phyloP scores from a whole-genome alignment of 208 protist species.

The Wallacemonas sp. region DNA sequence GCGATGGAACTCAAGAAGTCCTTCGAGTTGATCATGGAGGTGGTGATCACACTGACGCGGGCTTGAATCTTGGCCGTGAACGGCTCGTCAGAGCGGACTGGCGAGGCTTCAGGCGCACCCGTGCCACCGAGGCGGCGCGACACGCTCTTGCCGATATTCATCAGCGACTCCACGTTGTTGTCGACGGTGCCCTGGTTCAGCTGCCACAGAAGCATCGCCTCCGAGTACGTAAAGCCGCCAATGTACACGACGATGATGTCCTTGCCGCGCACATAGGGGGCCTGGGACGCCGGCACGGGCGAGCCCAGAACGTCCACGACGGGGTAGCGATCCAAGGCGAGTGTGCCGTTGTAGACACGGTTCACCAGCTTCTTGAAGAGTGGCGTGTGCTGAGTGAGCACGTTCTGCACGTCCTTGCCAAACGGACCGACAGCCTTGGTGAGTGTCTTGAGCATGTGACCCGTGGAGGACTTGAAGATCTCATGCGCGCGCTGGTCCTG shows the following conservation, averaged over 20 bases:
- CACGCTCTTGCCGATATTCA: slow-evolving; percentile 78
- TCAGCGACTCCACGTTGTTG: slow-evolving; percentile 79
- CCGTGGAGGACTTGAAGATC: slow-evolving; percentile 71
- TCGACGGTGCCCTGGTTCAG: slow-evolving; percentile 77
- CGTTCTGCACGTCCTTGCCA: slow-evolving; percentile 93
- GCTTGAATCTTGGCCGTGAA: slow-evolving; percentile 85
- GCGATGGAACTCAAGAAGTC: slow-evolving; percentile 70
- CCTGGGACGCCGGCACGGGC: slow-evolving; percentile 51
- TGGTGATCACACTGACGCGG: slow-evolving; percentile 73
- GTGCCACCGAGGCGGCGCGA: slow-evolving; percentile 39
- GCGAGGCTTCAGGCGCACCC: slow-evolving; percentile 9
- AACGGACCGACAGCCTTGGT: slow-evolving; percentile 81
- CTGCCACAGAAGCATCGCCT: slow-evolving; percentile 73
- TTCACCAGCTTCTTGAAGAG: slow-evolving; percentile 90
- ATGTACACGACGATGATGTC: slow-evolving; percentile 86
- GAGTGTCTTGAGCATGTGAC: slow-evolving; percentile 75
- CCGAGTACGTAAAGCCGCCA: slow-evolving; percentile 82
- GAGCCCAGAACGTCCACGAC: slow-evolving; percentile 59
- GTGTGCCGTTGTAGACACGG: slow-evolving; percentile 78
- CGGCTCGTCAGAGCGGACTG: slow-evolving; percentile 39
- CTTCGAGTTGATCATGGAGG: slow-evolving; percentile 79
- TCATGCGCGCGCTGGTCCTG: slow-evolving; percentile 70
- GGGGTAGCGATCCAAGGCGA: slow-evolving; percentile 70
- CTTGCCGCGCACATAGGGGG: slow-evolving; percentile 61
- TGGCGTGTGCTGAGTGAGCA: slow-evolving; percentile 97